Conservation (phyloP, 75 land plant genomes). For the Pseudotsuga menziesii region DNA sequence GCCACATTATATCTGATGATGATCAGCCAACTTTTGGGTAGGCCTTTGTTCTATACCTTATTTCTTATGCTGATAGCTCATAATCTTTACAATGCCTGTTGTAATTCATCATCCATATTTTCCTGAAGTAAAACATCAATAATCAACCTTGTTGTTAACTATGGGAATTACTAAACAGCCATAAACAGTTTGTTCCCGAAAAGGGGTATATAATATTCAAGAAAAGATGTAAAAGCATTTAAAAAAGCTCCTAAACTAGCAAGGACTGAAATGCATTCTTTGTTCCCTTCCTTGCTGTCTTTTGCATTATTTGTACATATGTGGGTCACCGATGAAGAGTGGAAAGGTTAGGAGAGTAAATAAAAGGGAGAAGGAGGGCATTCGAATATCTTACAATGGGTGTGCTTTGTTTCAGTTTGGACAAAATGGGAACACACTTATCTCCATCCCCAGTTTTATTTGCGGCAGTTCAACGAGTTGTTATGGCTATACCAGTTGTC, state of each 20-base stretch:
- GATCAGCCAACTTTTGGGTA: neutral
- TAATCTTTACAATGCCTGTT: neutral
- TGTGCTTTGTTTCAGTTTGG: slow-evolving; percentile 21
- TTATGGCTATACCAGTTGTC: slow-evolving; percentile 40
- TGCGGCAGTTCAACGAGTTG: slow-evolving; percentile 31
- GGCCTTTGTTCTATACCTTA: neutral
- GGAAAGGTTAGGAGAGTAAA: neutral
- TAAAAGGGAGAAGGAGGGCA: neutral
- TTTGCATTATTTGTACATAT: slow-evolving; percentile 1
- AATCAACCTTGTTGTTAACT: neutral
- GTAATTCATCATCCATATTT: neutral
- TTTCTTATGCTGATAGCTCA: neutral
- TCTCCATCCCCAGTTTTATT: slow-evolving; percentile 31
- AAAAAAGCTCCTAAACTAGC: neutral
- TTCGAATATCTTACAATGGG: neutral
- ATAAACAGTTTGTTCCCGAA: neutral
- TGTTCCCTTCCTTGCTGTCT: neutral
- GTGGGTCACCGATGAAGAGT: too few relatives aligned
- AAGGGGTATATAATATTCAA: neutral
- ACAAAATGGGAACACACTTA: slow-evolving; percentile 43
- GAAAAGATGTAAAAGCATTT: neutral
- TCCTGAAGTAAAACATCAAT: neutral
- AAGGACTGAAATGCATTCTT: neutral
- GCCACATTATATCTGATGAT: neutral
- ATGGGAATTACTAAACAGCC: neutral